Evolutionary conservation across 495 filamentous ascomycete species (phyloP).

Genomic region (Gamarada debralockiae): DNA sequence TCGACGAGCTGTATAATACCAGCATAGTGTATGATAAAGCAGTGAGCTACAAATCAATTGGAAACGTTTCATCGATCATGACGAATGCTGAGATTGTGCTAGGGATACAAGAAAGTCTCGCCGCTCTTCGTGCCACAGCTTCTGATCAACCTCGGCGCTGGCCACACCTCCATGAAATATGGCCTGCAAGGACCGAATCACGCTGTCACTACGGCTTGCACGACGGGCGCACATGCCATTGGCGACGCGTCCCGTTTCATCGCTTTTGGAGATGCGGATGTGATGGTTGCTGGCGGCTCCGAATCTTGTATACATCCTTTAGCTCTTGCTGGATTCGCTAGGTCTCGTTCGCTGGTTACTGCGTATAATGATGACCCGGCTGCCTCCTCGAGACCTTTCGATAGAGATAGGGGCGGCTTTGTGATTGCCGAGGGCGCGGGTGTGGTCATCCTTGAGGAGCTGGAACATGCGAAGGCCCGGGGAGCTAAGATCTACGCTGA

Average conservation of each 20-base stretch:
- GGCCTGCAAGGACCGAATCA: slow-evolving; percentile 91
- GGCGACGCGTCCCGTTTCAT: slow-evolving; percentile 92
- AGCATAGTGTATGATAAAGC: slow-evolving; percentile 71
- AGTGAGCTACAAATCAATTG: slow-evolving; percentile 43
- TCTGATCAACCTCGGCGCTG: slow-evolving; percentile 90
- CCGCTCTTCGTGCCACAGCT: slow-evolving; percentile 90
- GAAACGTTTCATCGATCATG: background rate
- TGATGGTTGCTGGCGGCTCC: slow-evolving; percentile 91
- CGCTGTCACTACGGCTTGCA: slow-evolving; percentile 88
- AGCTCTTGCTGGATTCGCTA: slow-evolving; percentile 85
- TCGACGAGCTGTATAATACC: slow-evolving; percentile 84
- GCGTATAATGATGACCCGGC: slow-evolving; percentile 71
- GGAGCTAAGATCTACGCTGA: slow-evolving; percentile 86
- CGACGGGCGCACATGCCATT: slow-evolving; percentile 90
- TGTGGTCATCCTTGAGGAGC: slow-evolving; percentile 82
- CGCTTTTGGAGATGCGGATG: slow-evolving; percentile 80
- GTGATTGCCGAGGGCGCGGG: slow-evolving; percentile 92
- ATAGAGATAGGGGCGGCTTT: slow-evolving; percentile 76
- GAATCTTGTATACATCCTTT: slow-evolving; percentile 97
- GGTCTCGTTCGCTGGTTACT: slow-evolving; percentile 80
- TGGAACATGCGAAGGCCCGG: slow-evolving; percentile 79
- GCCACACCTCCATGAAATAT: slow-evolving; percentile 90
- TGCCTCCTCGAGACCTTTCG: slow-evolving; percentile 81
- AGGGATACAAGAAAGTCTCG: slow-evolving; percentile 81
- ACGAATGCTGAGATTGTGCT: slow-evolving; percentile 15